phyloP scores from a whole-genome alignment of 1,284 basidiomycete genomes.

The Cerioporus squamosus region DNA sequence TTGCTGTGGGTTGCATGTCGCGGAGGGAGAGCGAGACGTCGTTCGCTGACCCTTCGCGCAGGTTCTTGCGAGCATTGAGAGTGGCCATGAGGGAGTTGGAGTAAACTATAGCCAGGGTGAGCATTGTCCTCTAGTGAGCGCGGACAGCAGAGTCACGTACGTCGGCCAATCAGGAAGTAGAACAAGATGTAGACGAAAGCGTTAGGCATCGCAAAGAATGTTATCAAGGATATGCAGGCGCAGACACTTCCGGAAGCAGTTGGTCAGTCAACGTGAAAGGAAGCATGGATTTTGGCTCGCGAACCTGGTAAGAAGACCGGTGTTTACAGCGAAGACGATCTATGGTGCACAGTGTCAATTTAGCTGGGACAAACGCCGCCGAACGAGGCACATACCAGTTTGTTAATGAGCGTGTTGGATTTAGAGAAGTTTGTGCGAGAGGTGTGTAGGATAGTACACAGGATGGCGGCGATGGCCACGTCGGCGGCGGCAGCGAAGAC shows the following conservation, averaged over 20 bases:
- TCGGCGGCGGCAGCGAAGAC: constrained; percentile 54
- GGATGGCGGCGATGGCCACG: constrained; percentile 52
- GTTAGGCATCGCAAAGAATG: constrained; percentile 50
- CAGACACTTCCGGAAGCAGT: constrained; percentile 42
- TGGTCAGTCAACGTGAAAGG: background rate
- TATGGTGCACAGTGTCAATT: constrained; percentile 23
- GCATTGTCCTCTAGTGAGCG: constrained; percentile 2
- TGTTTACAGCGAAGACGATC: constrained; percentile 60
- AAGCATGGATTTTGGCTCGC: background rate
- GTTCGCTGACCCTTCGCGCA: constrained; percentile 45
- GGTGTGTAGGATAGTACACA: constrained; percentile 52
- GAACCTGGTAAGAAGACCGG: constrained; percentile 52
- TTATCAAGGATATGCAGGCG: constrained; percentile 56
- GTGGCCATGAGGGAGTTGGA: constrained; percentile 60
- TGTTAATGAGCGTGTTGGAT: constrained; percentile 62
- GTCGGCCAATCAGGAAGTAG: constrained; percentile 58
- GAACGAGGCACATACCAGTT: constrained; percentile 42
- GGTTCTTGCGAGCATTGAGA: constrained; percentile 56
- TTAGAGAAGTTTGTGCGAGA: constrained; percentile 59
- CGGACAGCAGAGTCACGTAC: constrained; percentile 31
- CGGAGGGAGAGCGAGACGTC: constrained; percentile 53
- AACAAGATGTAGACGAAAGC: constrained; percentile 62
- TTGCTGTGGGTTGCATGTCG: constrained; percentile 29
- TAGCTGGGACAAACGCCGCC: background rate
- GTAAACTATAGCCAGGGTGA: constrained; percentile 42